Conservation (phyloP, 2,329 filamentous ascomycete species). For the Huntiella moniliformis region DNA sequence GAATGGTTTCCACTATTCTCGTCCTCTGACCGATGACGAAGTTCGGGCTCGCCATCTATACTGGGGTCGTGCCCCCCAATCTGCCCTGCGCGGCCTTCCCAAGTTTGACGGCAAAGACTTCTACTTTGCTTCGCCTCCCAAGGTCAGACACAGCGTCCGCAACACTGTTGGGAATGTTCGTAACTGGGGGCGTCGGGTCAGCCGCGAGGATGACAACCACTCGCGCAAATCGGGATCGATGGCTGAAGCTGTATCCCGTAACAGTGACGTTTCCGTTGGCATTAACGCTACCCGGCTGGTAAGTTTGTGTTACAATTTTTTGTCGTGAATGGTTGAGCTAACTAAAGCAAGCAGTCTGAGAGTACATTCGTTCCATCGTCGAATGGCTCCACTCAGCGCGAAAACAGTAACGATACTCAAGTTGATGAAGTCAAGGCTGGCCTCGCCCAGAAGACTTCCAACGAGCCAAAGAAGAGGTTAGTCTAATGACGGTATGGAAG, state of each 20-base stretch:
- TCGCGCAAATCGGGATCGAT: conserved; percentile 4
- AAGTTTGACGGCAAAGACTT: conserved; percentile 49
- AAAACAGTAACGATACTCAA: conserved; percentile 1
- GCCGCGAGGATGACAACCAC: conserved; percentile 4
- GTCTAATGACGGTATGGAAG: background rate
- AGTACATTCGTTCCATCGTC: conserved; percentile 5
- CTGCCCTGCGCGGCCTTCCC: conserved; percentile 33
- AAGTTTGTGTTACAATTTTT: background rate
- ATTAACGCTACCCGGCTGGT: conserved; percentile 8
- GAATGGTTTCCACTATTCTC: conserved; percentile 34
- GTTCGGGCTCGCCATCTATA: conserved; percentile 39
- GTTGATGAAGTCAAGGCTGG: conserved; percentile 8
- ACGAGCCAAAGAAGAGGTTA: conserved; percentile 4
- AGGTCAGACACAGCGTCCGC: conserved; percentile 16
- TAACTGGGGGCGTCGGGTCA: conserved; percentile 3
- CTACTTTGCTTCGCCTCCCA: conserved; percentile 36
- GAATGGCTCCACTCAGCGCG: conserved; percentile 3
- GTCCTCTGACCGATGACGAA: conserved; percentile 40
- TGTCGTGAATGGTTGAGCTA: background rate
- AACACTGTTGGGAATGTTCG: conserved; percentile 3
- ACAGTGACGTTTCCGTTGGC: conserved; percentile 8
- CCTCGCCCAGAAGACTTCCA: conserved; percentile 5
- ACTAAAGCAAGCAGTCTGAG: background rate
- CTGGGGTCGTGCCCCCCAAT: conserved; percentile 37
- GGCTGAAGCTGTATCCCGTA: conserved; percentile 2